These are phyloP conservation scores for Fusarium abutilonis DNA, from an alignment of 2,329 filamentous ascomycete genomes.

Conservation along the genomic window DNA sequence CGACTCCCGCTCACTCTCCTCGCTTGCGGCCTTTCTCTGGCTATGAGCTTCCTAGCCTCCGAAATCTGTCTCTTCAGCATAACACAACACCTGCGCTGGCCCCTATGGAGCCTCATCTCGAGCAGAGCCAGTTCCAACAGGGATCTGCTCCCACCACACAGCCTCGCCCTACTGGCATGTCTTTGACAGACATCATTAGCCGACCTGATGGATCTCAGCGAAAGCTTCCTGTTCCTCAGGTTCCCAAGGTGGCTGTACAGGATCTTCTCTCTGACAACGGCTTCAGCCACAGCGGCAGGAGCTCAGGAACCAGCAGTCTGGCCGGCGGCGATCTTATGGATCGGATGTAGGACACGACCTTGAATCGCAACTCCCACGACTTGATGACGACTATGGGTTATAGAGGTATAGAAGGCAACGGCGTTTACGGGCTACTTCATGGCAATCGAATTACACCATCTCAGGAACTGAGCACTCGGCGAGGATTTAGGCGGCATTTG, in stretches of 20 bases:
- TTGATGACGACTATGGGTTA: conserved; percentile 52
- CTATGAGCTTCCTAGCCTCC: conserved; percentile 84
- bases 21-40: conserved; percentile 84
- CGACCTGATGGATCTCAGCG: conserved; percentile 86
- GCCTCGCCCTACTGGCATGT: conserved; percentile 71
- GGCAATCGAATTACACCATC: conserved; percentile 43
- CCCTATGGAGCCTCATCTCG: conserved; percentile 67
- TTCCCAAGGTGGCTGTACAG: conserved; percentile 88
- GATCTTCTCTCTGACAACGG: conserved; percentile 78
- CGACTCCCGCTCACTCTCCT: conserved; percentile 93
- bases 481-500: conserved; percentile 43
- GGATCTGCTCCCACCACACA: conserved; percentile 63
- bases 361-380: conserved; percentile 48
- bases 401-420: conserved; percentile 54
- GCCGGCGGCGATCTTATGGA: conserved; percentile 76
- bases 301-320: conserved; percentile 80
- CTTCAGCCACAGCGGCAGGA: conserved; percentile 77
- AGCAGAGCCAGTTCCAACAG: conserved; percentile 55
- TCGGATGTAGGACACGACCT: conserved; percentile 53
- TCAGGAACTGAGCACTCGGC: conserved; percentile 40
- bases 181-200: conserved; percentile 92
- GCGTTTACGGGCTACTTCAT: conserved; percentile 50
- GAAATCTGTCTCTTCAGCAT: conserved; percentile 67
- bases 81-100: conserved; percentile 65
- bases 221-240: conserved; percentile 89